Percentiles rank a stretch among this genome's conserved stretches.
Evolutionary conservation across 371 early-diverging fungal genomes (phyloP).

Genomic region (Mucor racemosus): DNA sequence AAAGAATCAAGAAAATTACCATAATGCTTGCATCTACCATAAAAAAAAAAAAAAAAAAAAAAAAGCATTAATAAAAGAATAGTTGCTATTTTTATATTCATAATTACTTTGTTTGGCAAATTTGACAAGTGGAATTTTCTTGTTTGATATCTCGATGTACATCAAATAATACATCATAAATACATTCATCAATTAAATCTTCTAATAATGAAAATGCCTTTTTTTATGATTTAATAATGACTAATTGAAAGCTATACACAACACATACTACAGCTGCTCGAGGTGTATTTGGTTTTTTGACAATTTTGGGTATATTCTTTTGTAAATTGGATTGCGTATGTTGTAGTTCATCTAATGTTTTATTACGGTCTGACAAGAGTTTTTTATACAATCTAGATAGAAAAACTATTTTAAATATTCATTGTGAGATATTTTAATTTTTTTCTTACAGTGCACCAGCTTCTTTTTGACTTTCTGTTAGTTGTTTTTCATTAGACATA

Average conservation of each 20-base stretch:
- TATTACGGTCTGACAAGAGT: conserved; percentile 43
- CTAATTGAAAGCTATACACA: neutral
- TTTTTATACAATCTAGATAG: conserved; percentile 37
- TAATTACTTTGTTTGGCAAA: conserved; percentile 70
- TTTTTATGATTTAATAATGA: neutral
- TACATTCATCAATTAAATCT: conserved; percentile 69
- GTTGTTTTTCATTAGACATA: neutral
- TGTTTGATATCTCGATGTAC: conserved; percentile 67
- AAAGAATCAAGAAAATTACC: conserved; percentile 23
- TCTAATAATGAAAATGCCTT: conserved; percentile 54
- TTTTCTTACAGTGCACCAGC: conserved; percentile 13
- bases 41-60: neutral
- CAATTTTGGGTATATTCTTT: conserved; percentile 27
- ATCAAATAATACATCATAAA: conserved; percentile 69
- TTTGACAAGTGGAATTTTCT: conserved; percentile 63
- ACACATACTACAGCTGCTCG: conserved; percentile 37
- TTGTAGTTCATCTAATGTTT: conserved; percentile 44
- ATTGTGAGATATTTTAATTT: neutral
- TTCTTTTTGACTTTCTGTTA: conserved; percentile 22
- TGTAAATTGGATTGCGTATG: conserved; percentile 41
- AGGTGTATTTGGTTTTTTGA: conserved; percentile 21
- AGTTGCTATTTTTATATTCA: neutral
- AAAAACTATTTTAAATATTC: neutral
- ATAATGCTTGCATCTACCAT: conserved; percentile 34
- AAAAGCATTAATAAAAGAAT: too few species aligned